Percentiles rank a stretch among this genome's conserved stretches.
These are phyloP conservation scores for Pyrenophora graminea DNA, from an alignment of 2,329 filamentous ascomycete genomes.

Conservation along the genomic window DNA sequence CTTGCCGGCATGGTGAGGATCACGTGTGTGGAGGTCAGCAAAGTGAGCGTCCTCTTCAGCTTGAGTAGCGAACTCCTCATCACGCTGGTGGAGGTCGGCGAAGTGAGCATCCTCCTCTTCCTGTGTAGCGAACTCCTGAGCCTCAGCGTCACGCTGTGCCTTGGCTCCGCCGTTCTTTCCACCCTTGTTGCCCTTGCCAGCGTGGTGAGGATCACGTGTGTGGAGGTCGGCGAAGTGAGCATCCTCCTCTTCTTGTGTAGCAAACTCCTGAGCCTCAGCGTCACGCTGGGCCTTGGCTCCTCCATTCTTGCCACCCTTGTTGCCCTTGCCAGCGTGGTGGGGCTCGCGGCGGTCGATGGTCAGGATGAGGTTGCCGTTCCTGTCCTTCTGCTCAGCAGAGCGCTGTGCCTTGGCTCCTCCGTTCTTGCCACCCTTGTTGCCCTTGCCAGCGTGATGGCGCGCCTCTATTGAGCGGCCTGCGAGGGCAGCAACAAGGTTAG, in stretches of 20 bases:
- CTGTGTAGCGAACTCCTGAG: slow-evolving; percentile 4
- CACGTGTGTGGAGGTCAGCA: background rate
- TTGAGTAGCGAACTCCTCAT: background rate
- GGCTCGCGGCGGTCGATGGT: no score
- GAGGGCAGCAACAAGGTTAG: slow-evolving; percentile 30
- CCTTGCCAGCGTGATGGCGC: slow-evolving; percentile 25
- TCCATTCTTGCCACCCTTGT: slow-evolving; percentile 1
- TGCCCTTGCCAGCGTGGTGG: slow-evolving; percentile 13
- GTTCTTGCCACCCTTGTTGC: slow-evolving; percentile 3
- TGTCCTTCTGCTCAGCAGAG: background rate
- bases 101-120: slow-evolving; percentile 15
- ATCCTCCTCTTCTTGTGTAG: background rate
- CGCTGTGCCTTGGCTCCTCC: background rate
- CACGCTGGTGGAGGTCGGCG: slow-evolving; percentile 17
- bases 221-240: background rate
- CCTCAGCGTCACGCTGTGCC: background rate
- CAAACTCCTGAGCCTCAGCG: background rate
- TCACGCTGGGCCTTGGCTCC: background rate
- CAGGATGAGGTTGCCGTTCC: background rate
- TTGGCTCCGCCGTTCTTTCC: background rate
- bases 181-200: slow-evolving; percentile 10
- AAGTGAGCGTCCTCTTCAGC: no score
- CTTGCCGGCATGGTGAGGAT: slow-evolving; percentile 10
- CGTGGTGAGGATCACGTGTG: slow-evolving; percentile 6
- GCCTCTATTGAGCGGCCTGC: slow-evolving; percentile 20